Evolutionary conservation across 164 flowering plant species (phyloP).

Genomic region (Saururus chinensis): DNA sequence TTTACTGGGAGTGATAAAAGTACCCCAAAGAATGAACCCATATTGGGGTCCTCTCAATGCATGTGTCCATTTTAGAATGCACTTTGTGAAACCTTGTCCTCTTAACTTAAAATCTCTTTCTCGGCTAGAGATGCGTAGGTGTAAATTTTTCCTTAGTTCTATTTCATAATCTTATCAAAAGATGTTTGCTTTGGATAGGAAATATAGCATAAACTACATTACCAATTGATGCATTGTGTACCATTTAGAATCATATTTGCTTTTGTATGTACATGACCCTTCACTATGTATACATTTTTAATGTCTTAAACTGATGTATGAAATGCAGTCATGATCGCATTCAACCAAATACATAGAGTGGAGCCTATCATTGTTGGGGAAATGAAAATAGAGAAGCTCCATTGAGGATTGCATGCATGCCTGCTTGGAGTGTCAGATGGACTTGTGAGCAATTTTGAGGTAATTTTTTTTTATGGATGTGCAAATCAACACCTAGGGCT

Average conservation of each 20-base stretch:
- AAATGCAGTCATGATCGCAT: conserved; percentile 79
- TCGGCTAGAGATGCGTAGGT: not conserved
- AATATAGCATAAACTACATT: no score
- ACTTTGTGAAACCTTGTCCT: not conserved
- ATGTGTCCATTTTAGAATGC: not conserved
- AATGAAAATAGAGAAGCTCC: conserved; percentile 93
- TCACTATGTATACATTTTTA: no score
- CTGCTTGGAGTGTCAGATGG: conserved; percentile 84
- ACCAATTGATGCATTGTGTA: not conserved
- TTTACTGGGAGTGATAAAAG: no score
- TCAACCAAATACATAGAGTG: conserved; percentile 96
- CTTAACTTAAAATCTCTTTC: not conserved
- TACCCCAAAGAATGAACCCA: not conserved
- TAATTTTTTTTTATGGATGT: conserved; percentile 88
- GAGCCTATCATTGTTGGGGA: conserved; percentile 97
- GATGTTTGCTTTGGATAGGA: not conserved
- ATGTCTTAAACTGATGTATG: not conserved
- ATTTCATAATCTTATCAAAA: not conserved
- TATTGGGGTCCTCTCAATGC: not conserved
- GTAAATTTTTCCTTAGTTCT: not conserved
- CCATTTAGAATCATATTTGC: not conserved
- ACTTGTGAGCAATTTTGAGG: conserved; percentile 89
- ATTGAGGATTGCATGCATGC: conserved; percentile 73
- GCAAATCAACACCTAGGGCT: conserved; percentile 91
- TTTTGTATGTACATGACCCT: no score